Conservation (phyloP, 1,284 basidiomycete genomes). For the Ustilago vetiveriae region DNA sequence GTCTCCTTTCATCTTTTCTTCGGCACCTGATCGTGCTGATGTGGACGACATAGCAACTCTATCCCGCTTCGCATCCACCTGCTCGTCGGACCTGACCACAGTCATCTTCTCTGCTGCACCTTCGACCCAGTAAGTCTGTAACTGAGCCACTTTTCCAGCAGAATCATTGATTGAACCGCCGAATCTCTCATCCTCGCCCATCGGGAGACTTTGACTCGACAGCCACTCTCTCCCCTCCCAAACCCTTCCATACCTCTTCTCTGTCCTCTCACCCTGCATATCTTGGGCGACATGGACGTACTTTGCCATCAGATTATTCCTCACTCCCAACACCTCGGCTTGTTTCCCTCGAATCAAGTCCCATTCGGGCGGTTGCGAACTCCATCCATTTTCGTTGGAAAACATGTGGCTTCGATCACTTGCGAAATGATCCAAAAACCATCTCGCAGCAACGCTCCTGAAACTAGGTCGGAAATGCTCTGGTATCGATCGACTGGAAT, state of each 20-base stretch:
- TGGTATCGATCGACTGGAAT: background rate
- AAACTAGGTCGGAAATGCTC: conserved; percentile 21
- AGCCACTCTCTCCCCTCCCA: conserved; percentile 1
- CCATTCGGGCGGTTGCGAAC: conserved; percentile 25
- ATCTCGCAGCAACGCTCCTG: conserved; percentile 18
- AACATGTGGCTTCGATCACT: conserved; percentile 56
- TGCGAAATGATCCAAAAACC: conserved; percentile 34
- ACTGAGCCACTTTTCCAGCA: no score
- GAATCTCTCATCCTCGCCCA: no score
- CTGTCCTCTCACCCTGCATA: background rate
- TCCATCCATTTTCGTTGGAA: background rate
- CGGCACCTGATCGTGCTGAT: no score
- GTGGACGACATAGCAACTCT: no score
- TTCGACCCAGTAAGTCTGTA: no score
- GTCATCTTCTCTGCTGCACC: no score
- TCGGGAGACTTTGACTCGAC: background rate
- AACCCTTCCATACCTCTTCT: conserved; percentile 7
- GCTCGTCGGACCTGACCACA: no score
- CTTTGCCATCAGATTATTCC: conserved; percentile 30
- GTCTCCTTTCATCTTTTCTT: no score
- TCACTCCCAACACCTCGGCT: conserved; percentile 2
- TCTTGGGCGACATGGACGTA: conserved; percentile 22
- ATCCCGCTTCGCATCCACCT: no score
- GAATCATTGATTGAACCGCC: no score
- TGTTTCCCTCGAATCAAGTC: conserved; percentile 6